Conservation (phyloP, 345 rosid genomes). For the Sonneratia caseolaris region DNA sequence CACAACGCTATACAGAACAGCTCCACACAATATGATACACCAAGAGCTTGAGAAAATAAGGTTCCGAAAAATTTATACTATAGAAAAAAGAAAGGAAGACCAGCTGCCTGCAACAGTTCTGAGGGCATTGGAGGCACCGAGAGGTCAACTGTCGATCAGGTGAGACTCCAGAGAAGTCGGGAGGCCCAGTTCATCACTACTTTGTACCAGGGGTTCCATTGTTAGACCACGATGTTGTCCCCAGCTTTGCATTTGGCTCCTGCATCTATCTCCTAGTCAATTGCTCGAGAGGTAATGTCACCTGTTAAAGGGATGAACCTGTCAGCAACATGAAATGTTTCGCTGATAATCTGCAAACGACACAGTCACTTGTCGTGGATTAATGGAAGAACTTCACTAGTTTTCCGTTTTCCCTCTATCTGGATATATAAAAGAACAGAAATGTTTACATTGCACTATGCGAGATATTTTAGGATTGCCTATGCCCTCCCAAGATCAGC, state of each 20-base stretch:
- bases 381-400: too few relatives aligned
- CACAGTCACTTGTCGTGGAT: too few relatives aligned
- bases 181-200: neutral
- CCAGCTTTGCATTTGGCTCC: neutral
- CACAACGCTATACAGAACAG: conserved; percentile 35
- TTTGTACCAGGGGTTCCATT: neutral
- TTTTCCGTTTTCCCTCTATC: too few relatives aligned
- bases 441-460: too few relatives aligned
- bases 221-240: neutral
- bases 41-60: conserved; percentile 11
- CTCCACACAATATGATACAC: conserved; percentile 7
- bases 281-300: neutral
- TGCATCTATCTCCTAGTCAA: neutral
- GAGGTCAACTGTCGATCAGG: conserved; percentile 11
- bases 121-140: conserved; percentile 8
- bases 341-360: neutral
- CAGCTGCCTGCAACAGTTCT: conserved; percentile 12
- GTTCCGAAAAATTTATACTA: neutral
- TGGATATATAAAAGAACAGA: too few relatives aligned
- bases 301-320: neutral
- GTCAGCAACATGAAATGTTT: neutral
- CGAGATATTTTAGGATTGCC: too few relatives aligned
- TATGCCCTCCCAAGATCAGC: too few relatives aligned
- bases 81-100: neutral
- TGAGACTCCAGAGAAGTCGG: conserved; percentile 9